Evolutionary conservation across 148 eudicot species (phyloP).

Genomic region (Hydrangea macrophylla): DNA sequence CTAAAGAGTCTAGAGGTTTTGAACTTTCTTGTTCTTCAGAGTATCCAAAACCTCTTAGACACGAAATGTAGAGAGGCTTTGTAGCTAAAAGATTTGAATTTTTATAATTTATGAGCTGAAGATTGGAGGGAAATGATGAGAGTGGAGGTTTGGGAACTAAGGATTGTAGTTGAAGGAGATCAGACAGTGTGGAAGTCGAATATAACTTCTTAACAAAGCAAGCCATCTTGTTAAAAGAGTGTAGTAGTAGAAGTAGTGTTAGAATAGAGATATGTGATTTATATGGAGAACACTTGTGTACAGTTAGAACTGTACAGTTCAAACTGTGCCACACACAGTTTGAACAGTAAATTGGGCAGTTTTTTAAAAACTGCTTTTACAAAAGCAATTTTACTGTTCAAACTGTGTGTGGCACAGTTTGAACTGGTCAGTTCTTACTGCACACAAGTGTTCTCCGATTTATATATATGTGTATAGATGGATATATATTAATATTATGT

Average conservation of each 20-base stretch:
- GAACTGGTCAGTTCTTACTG: not conserved
- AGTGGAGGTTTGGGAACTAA: constrained; percentile 4
- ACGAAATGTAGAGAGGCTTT: constrained; percentile 19
- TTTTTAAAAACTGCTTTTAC: too few species aligned
- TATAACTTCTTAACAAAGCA: constrained; percentile 16
- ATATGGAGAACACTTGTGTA: not conserved
- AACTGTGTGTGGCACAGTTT: not conserved
- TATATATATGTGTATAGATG: too few species aligned
- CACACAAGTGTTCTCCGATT: too few species aligned
- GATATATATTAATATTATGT: constrained; percentile 1
- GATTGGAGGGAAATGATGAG: constrained; percentile 7
- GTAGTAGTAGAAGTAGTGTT: not conserved
- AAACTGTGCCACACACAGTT: too few species aligned
- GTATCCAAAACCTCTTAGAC: constrained; percentile 17
- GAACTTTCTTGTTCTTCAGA: constrained; percentile 3
- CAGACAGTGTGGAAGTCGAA: constrained; percentile 4
- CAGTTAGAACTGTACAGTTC: not conserved
- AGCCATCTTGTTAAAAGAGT: constrained; percentile 17
- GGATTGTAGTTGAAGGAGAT: constrained; percentile 9
- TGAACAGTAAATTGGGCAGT: too few species aligned
- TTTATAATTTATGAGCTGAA: not conserved
- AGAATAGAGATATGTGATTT: not conserved
- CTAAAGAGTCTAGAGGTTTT: constrained; percentile 6
- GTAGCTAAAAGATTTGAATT: not conserved
- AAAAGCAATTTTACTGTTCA: too few species aligned